Evolutionary conservation across 768 basidiomycete species (phyloP), one percentile per base, ranked within the genome.

Genomic region (Ramaria rubella): DNA sequence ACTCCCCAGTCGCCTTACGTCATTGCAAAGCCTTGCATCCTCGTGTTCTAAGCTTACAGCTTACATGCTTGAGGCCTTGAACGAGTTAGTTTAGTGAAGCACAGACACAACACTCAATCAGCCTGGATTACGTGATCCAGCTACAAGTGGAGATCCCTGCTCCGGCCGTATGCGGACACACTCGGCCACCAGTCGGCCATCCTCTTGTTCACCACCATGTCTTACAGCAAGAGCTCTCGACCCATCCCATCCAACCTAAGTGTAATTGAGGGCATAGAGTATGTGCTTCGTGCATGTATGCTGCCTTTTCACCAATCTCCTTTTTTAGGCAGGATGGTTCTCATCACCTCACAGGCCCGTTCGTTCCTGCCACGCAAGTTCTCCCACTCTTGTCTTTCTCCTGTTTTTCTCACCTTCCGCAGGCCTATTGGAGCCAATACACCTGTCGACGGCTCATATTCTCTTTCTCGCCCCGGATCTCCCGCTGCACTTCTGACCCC

Each of bases 261-360:
- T 15, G 15, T 46, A 5, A 30, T 46, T 17, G 19, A 33, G n/a
- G 45, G 45, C 36, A 56, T 56, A 4, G 55, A 56, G 55, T 56
- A 56, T 23, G 53, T 36, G n/a, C 40, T 5, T 42, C 40, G 40
- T 42, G 40, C n/a, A 21, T 21, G 40, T 17, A 23, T 29, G 11
- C 7, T n/a, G 2, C 27, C 40, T 9, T 44, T 27, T 33, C 23
- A 46, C 24, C 33, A 29, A 19, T 33, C 33, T 51, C 56, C 58
- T 14, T 60, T 36, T 49, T 26, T 64, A 84, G 81, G 64, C 68
- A 73, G 51, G 81, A 85, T 65, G 76, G 75, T 48, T 68, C 68
- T 24, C 84, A 84, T 67, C 83, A 85, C 63, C 75, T 85, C 26
- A 71, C 81, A 8, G 83, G 83, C 36, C 75, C 83, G 4, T 82